A percentile compares a stretch with the other conserved stretches of the same genome.
These are phyloP conservation scores for Lenwebbia sp. DNA, from an alignment of 345 rosid genomes.

Conservation along the genomic window DNA sequence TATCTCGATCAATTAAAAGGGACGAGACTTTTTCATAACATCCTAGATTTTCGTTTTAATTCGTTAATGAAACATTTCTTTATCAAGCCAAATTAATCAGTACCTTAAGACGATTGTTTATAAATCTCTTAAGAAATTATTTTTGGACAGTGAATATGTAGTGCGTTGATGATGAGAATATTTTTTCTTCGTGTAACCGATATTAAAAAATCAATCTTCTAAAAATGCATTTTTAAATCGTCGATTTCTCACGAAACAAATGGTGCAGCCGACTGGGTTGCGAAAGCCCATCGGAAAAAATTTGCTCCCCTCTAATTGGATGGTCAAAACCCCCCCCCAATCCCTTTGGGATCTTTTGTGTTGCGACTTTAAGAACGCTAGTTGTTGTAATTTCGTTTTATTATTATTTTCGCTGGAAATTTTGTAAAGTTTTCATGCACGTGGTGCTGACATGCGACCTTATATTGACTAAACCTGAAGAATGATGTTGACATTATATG, in stretches of 20 bases:
- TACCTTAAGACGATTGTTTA: neutral
- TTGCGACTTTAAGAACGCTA: no score
- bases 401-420: neutral
- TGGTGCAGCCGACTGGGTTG: no score
- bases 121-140: neutral
- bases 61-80: neutral
- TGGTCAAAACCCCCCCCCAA: no score
- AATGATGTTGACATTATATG: neutral
- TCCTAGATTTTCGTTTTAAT: no score
- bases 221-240: neutral
- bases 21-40: no score
- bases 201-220: neutral
- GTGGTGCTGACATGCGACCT: neutral
- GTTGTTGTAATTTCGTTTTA: no score
- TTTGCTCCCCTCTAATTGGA: no score
- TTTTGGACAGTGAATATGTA: neutral
- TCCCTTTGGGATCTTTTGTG: no score
- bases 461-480: neutral
- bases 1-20: neutral
- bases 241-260: neutral
- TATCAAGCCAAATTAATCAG: accelerated
- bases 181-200: accelerated
- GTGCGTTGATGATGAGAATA: neutral
- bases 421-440: neutral
- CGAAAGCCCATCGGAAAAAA: no score